Base-by-base conservation (phyloP, 192 early-diverging fungal genomes). In the Linnemannia exigua region DNA sequence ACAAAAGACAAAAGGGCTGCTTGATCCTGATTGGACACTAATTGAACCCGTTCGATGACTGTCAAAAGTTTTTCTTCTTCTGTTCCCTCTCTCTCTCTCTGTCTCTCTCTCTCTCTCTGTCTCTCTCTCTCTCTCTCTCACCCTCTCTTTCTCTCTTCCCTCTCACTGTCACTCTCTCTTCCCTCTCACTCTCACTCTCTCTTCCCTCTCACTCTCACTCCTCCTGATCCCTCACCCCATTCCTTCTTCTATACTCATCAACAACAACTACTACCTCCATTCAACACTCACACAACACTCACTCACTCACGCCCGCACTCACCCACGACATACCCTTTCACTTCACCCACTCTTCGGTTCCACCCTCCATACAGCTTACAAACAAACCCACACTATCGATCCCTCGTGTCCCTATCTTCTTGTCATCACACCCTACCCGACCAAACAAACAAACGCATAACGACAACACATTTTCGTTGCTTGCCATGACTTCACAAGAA, bases 401-500 rank as follows among this genome's bases (percentile, higher is more conserved):
- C 25, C n/a, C 35, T 58, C 36, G 2, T 54, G 8, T 17, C 16
- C 66, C 66, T 68, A 17, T 16, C 3, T 47, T 50, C 0, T 37
- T 17, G 31, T 31, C 41, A 22, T 28, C 0, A 61, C 36, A 22
- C 58, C 50, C 47, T 37, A 46, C 37, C 15, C 19, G 31, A 25
- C 33, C 3, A 52, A 12, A 31, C 63, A 63, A 58, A 44, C 12
- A 69, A 72, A n/a, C 50, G 20, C 50, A 8, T 14, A 66, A 28
- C 46, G 20, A 16, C 63, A 14, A 44, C 38, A 54, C 37, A 22
- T 37, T n/a, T n/a, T n/a, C n/a, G n/a, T n/a, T n/a, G n/a, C 8
- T 31, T 25, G 4, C 41, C 70, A 85, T 79, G 77, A 58, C 84
- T 16, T 67, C 84, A 50, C 84, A 79, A 46, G 84, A 86, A 37